phyloP scores from a whole-genome alignment of 2,329 filamentous ascomycete genomes.

The Paecilomyces niveus region DNA sequence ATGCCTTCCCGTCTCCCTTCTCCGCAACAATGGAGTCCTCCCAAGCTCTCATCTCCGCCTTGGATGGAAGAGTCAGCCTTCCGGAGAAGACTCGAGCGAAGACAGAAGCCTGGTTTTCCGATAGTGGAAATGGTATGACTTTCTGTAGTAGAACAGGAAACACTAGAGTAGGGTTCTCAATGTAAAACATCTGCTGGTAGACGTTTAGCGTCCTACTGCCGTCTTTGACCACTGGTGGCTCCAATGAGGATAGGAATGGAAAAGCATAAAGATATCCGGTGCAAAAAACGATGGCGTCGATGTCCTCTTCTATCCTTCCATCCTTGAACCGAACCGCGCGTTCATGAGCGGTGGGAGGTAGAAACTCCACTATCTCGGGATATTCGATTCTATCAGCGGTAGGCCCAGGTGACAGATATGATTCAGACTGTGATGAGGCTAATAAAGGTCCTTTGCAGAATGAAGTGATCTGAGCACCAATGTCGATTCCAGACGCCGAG shows the following conservation, averaged over 20 bases:
- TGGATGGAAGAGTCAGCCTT: constrained; percentile 56
- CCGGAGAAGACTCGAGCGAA: constrained; percentile 73
- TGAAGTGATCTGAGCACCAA: constrained; percentile 65
- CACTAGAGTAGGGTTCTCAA: constrained; percentile 66
- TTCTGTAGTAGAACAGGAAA: constrained; percentile 71
- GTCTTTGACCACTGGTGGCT: constrained; percentile 55
- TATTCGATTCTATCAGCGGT: constrained; percentile 50
- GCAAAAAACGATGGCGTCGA: constrained; percentile 78
- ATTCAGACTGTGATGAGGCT: constrained; percentile 52
- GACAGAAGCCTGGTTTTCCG: constrained; percentile 71
- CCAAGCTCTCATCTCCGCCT: constrained; percentile 62
- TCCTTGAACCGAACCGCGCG: constrained; percentile 61
- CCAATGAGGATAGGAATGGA: constrained; percentile 56
- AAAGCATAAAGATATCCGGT: constrained; percentile 85
- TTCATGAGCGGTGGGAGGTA: constrained; percentile 44
- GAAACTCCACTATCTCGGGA: constrained; percentile 47
- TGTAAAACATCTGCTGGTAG: constrained; percentile 74
- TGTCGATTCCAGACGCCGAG: constrained; percentile 76
- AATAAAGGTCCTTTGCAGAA: constrained; percentile 56
- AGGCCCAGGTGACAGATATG: constrained; percentile 32
- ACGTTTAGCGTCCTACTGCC: constrained; percentile 65
- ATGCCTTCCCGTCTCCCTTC: constrained; percentile 42
- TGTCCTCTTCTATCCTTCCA: constrained; percentile 54
- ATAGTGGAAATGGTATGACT: constrained; percentile 79
- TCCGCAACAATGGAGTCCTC: constrained; percentile 41